A percentile compares a stretch with the other conserved stretches of the same genome.
Evolutionary conservation across 2,329 filamentous ascomycete genomes (phyloP).

Genomic region (Aspergillus sp.): DNA sequence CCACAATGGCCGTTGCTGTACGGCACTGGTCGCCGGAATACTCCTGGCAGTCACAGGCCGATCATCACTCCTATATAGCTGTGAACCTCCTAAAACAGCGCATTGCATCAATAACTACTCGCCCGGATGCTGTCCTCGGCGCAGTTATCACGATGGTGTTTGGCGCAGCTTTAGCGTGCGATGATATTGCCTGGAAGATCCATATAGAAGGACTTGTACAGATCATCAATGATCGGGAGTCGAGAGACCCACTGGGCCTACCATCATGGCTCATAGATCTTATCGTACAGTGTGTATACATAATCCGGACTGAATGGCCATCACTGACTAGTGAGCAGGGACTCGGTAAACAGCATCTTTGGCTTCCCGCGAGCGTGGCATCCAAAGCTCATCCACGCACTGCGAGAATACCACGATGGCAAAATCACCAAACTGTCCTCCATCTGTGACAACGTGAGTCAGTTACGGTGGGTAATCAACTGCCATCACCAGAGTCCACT

Average conservation of each 20-base stretch:
- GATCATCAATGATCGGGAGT: constrained; percentile 1
- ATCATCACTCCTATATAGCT: background rate
- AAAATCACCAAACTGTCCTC: background rate
- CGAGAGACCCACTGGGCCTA: background rate
- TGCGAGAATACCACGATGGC: background rate
- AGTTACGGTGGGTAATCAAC: background rate
- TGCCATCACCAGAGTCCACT: background rate
- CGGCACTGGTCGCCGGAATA: constrained; percentile 2
- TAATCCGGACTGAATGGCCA: background rate
- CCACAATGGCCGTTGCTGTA: constrained; percentile 3
- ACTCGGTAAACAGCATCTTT: constrained; percentile 8
- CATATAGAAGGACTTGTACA: constrained; percentile 1
- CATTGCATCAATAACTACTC: background rate
- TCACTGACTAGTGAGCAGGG: background rate
- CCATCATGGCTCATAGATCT: constrained; percentile 7
- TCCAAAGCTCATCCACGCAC: background rate
- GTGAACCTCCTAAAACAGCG: background rate
- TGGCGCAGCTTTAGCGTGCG: constrained; percentile 1
- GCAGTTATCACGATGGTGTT: constrained; percentile 3
- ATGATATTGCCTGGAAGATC: constrained; percentile 1
- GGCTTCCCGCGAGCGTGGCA: constrained; percentile 4
- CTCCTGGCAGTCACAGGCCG: constrained; percentile 1
- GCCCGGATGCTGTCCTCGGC: background rate
- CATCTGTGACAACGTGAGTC: background rate
- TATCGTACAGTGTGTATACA: background rate